Percentiles rank a stretch among this genome's conserved stretches.
phyloP scores from a whole-genome alignment of 148 eudicot species.

The Rhododendron williamsianum region DNA sequence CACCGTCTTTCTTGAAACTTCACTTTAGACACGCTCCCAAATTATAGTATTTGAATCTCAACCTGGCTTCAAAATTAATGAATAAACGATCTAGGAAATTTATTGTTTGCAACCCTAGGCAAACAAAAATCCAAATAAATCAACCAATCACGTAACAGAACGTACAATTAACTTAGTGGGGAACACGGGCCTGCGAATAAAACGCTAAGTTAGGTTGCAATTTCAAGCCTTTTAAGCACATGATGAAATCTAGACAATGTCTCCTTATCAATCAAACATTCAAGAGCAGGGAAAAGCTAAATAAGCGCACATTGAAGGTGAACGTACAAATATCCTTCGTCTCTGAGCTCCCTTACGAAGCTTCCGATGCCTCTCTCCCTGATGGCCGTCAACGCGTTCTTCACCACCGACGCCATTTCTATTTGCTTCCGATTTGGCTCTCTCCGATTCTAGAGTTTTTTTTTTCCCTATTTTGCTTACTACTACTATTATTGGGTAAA shows the following conservation, averaged over 20 bases:
- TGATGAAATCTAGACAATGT: not conserved
- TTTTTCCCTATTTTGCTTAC: not conserved
- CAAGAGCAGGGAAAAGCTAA: not conserved
- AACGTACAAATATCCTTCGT: constrained; percentile 71
- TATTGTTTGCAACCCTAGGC: not conserved
- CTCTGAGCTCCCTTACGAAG: constrained; percentile 55
- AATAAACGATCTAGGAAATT: not conserved
- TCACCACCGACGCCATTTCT: constrained; percentile 68
- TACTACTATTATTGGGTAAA: not conserved
- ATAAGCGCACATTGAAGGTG: not conserved
- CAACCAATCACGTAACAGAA: not conserved
- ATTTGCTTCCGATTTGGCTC: constrained; percentile 11
- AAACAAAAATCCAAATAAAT: not conserved
- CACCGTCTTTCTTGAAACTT: not conserved
- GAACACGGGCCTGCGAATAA: not conserved
- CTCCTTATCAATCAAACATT: constrained; percentile 1
- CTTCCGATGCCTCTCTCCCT: constrained; percentile 61
- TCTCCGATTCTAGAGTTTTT: not conserved
- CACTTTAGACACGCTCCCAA: not conserved
- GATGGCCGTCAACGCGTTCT: constrained; percentile 47
- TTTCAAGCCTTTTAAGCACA: not conserved
- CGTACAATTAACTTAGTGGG: not conserved
- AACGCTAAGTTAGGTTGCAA: not conserved
- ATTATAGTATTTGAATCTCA: not conserved
- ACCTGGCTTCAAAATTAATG: not conserved